Percentiles rank a stretch among this genome's conserved stretches.
Conservation (phyloP, 768 basidiomycete species). For the Suillus subaureus region DNA sequence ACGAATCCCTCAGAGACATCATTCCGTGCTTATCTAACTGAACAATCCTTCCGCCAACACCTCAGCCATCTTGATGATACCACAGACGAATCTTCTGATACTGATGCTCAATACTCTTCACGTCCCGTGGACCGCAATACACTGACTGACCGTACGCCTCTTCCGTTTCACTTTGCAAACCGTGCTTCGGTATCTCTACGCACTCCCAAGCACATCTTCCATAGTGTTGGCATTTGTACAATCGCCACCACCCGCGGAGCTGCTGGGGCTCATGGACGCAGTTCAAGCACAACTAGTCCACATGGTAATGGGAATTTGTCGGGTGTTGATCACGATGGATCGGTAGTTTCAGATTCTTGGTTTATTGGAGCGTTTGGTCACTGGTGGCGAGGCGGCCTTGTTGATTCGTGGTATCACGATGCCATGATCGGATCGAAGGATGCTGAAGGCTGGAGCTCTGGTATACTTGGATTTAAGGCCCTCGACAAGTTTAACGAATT, state of each 20-base stretch:
- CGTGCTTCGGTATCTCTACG: conserved; percentile 91
- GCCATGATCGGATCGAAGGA: conserved; percentile 63
- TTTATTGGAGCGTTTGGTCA: conserved; percentile 89
- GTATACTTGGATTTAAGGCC: conserved; percentile 75
- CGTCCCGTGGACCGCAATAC: conserved; percentile 23
- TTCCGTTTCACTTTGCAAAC: conserved; percentile 82
- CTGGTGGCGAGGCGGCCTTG: conserved; percentile 87
- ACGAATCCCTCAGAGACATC: conserved; percentile 94
- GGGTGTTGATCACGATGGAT: conserved; percentile 40
- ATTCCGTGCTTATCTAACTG: conserved; percentile 94
- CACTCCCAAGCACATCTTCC: conserved; percentile 88
- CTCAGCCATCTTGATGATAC: conserved; percentile 81
- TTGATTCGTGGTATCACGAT: conserved; percentile 81
- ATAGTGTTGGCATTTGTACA: conserved; percentile 85
- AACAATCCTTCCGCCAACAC: conserved; percentile 94
- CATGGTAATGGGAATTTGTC: conserved; percentile 25
- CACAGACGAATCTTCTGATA: conserved; percentile 51
- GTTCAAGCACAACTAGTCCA: conserved; percentile 36
- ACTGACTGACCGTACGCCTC: conserved; percentile 29
- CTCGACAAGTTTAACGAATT: conserved; percentile 70
- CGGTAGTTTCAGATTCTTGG: conserved; percentile 76
- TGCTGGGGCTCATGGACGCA: conserved; percentile 52
- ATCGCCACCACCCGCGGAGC: conserved; percentile 55
- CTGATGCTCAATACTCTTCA: conserved; percentile 30
- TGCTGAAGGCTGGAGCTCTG: conserved; percentile 75